Percentiles rank a stretch among this genome's conserved stretches.
Evolutionary conservation across 2,329 filamentous ascomycete genomes (phyloP).

Genomic region (Fusarium nematophilum): DNA sequence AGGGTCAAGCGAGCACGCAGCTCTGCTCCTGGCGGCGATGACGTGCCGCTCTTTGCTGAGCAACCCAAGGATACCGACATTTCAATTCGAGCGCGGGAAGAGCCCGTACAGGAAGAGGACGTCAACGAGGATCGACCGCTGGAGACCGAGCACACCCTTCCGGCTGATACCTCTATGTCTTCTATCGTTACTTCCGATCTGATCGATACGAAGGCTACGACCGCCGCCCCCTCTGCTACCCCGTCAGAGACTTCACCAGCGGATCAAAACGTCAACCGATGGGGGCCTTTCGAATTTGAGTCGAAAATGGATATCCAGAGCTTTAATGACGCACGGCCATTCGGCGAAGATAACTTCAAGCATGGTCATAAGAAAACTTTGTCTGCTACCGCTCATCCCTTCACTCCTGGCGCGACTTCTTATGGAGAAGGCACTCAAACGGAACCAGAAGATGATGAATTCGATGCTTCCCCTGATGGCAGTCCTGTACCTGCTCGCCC

Average conservation of each 20-base stretch:
- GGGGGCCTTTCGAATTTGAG: conserved; percentile 71
- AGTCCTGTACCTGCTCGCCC: conserved; percentile 36
- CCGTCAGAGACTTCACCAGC: conserved; percentile 65
- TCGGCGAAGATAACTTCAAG: conserved; percentile 57
- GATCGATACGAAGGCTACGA: conserved; percentile 64
- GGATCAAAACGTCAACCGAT: conserved; percentile 57
- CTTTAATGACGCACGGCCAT: conserved; percentile 65
- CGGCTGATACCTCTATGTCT: conserved; percentile 64
- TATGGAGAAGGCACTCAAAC: conserved; percentile 39
- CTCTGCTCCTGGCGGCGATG: conserved; percentile 73
- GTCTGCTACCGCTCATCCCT: conserved; percentile 78
- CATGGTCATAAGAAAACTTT: conserved; percentile 61
- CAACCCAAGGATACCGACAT: conserved; percentile 49
- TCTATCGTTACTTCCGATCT: conserved; percentile 65
- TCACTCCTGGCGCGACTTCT: conserved; percentile 61
- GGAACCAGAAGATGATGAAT: conserved; percentile 35
- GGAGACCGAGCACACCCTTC: conserved; percentile 56
- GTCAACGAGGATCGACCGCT: conserved; percentile 46
- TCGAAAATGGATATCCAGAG: conserved; percentile 58
- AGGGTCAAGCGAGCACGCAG: conserved; percentile 81
- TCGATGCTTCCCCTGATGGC: conserved; percentile 36
- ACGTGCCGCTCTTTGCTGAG: conserved; percentile 79
- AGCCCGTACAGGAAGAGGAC: conserved; percentile 37
- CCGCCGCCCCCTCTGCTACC: conserved; percentile 63
- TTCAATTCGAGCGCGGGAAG: conserved; percentile 31